Evolutionary conservation across 176 grass and related monocot species (phyloP).

Genomic region (Zizania latifolia): DNA sequence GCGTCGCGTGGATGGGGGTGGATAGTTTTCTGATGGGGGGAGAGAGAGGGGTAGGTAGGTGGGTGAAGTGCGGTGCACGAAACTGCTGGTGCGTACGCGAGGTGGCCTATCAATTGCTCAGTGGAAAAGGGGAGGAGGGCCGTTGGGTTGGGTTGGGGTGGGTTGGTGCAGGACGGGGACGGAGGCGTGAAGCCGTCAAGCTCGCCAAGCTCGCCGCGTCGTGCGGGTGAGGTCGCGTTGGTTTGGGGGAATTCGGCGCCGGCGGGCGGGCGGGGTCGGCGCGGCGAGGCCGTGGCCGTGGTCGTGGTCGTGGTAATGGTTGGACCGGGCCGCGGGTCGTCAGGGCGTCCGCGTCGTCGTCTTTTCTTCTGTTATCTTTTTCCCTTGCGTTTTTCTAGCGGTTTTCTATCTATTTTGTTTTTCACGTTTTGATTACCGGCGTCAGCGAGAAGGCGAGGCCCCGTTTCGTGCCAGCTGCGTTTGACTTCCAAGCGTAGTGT

Average conservation of each 20-base stretch:
- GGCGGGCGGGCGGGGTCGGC: background rate
- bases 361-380: background rate
- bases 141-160: background rate
- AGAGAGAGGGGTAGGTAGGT: slow-evolving; percentile 15
- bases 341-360: background rate
- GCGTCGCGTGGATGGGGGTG: background rate
- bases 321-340: slow-evolving; percentile 11
- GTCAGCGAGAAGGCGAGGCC: background rate
- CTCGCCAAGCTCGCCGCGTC: background rate
- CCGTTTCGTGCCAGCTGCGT: background rate
- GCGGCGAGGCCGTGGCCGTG: background rate
- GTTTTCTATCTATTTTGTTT: background rate
- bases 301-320: background rate
- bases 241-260: background rate
- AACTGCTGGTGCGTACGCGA: slow-evolving; percentile 30
- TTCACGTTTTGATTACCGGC: background rate
- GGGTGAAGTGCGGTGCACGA: slow-evolving; percentile 56
- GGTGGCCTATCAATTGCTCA: slow-evolving; percentile 36
- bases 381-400: background rate
- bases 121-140: slow-evolving; percentile 14
- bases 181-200: slow-evolving; percentile 21
- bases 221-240: background rate
- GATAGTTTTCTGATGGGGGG: background rate
- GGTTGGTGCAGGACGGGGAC: slow-evolving; percentile 49
- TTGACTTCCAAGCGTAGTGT: background rate